Base-by-base conservation (phyloP, 2,329 filamentous ascomycete genomes). In the Anthostomella pinea region DNA sequence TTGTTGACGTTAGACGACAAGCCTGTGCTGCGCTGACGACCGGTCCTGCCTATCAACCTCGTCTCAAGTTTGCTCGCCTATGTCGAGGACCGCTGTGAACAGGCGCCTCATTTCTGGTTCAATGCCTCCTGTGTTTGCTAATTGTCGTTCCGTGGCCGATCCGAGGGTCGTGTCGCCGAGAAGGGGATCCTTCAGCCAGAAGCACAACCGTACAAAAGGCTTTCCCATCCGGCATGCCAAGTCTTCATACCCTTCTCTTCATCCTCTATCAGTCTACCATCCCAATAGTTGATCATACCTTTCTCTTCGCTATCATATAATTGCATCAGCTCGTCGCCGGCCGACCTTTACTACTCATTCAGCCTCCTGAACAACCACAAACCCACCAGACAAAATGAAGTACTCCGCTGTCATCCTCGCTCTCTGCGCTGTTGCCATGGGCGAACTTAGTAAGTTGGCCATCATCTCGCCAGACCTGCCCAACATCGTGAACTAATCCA, bases 321-420 rank as follows among this genome's bases (percentile, higher is more conserved):
- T 55, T 46, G 50, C 45, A 58, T 54, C 54, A 62, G 57, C 62
- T 65, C 56, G 70, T 75, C 72, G 72, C 72, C 68, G 72, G 71
- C 56, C 72, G 71, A 75, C 71, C 54, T 59, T 59, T 57, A 60
- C 53, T 38, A 40, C 51, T 56, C 49, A 43, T 57, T 48, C 35
- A 48, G 42, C 48, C 43, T 52, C 38, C 30, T 35, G 31, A 52
- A 34, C 38, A 51, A 40, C 39, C 39, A 40, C 44, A 35, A 25
- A 51, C 38, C 34, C 46, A 52, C 38, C 53, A 50, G 56, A 62
- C 68, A 76, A 66, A 41, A 78, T 78, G 74, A 69, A 75, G 66
- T 70, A 70, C 67, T 66, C 68, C 41, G 43, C 70, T 51, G 62
- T 67, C 52, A 39, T 76, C 44, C 58, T 73, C 49, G 61, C 71